Base-by-base conservation (phyloP, 2,329 filamentous ascomycete genomes). In the Emericellopsis cladophorae region DNA sequence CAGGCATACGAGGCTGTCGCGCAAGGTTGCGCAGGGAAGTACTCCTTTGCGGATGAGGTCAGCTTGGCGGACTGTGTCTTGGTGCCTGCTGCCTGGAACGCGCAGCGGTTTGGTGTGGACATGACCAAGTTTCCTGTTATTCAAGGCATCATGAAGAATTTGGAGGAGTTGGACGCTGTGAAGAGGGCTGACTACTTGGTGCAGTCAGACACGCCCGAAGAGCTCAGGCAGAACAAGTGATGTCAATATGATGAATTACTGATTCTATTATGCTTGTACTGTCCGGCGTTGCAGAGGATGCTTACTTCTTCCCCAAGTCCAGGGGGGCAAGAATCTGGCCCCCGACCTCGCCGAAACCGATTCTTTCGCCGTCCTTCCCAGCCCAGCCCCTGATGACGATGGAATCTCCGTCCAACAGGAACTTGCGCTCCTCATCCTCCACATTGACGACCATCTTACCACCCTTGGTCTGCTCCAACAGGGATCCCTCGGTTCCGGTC, bases 331-430 rank as follows among this genome's bases (percentile, higher is more conserved):
- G 44, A 15, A 89, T 80, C 31, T 58, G 74, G 12, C 82, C 84
- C 16, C 66, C 64, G 48, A 82, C 85, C 47, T 86, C 75, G 2
- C 85, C 84, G 57, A 90, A 90, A 0, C 85, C 85, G 22, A 92
- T 79, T 40, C 80, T 65, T n/a, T 63, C 70, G 3, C 77, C 76
- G 24, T 80, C 74, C 42, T 76, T 69, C 1, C 80, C 81, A 50
- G 76, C 81, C 7, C 72, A 70, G 1, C 85, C 85, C 1, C 71
- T 69, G 32, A 90, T 67, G 1, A 70, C 70, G 11, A 88, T 56
- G 3, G 75, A 76, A 53, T 92, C 85, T 0, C 83, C 84, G 50
- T 90, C 84, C 50, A 84, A 70, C 29, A 90, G 57, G 57, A 87
- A 90, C 40, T 67, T 73, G 40, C 85, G 71, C 54, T 81, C 73